Percentiles rank a stretch among this genome's conserved stretches.
Evolutionary conservation across 2,329 filamentous ascomycete genomes (phyloP).

Genomic region (Colletotrichum sp.): DNA sequence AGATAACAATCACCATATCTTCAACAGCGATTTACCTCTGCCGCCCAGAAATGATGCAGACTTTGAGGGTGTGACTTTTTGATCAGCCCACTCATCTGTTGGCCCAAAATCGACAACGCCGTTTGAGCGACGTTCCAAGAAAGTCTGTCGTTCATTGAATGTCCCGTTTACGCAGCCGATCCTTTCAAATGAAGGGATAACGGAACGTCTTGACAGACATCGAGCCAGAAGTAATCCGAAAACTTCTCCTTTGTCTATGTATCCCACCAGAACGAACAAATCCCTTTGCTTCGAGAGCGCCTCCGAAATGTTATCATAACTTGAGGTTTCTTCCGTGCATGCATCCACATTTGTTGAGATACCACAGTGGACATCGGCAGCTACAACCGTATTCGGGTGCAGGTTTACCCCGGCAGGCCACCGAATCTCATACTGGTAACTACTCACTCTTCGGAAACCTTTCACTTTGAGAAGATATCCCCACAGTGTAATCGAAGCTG

Average conservation of each 20-base stretch:
- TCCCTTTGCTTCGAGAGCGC: background rate
- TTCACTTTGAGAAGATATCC: background rate
- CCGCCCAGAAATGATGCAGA: background rate
- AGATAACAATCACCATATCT: background rate
- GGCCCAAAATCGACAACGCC: background rate
- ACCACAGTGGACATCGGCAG: background rate
- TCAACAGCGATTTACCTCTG: background rate
- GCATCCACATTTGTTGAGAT: background rate
- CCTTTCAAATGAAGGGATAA: background rate
- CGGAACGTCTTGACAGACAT: background rate
- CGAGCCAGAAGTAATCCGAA: background rate
- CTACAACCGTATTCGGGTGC: background rate
- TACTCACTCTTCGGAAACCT: background rate
- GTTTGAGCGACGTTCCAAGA: background rate
- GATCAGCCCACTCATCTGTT: background rate
- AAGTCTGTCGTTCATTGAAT: background rate
- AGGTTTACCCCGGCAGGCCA: background rate
- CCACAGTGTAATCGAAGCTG: background rate
- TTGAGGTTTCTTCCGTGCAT: background rate
- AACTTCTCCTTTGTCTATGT: background rate
- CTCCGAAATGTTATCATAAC: background rate
- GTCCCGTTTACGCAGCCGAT: background rate
- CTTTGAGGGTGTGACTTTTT: background rate
- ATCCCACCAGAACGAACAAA: background rate
- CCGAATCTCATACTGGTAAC: background rate